Conservation (phyloP, 2,329 filamentous ascomycete genomes). For the Orbilia ellipsospora region DNA sequence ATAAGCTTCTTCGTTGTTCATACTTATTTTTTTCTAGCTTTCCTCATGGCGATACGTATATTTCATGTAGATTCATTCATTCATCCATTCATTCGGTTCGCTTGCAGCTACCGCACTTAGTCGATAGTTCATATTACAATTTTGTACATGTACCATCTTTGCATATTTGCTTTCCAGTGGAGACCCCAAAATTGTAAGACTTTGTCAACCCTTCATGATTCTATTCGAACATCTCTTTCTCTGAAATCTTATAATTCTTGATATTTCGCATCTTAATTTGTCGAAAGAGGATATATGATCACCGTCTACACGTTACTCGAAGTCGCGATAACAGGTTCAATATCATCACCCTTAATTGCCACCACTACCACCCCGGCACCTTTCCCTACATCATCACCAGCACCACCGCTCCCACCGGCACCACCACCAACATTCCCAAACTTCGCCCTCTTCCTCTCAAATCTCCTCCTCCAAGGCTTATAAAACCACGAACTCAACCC, state of each 20-base stretch:
- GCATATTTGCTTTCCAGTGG: no score
- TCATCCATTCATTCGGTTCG: slow-evolving; percentile 7
- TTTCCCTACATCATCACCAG: not conserved
- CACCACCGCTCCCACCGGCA: not conserved
- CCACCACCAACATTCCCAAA: slow-evolving; percentile 3
- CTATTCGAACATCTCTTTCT: no score
- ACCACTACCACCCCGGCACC: not conserved
- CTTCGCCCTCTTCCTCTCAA: slow-evolving; percentile 63
- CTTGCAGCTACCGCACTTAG: slow-evolving; percentile 29
- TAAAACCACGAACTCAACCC: slow-evolving; percentile 79
- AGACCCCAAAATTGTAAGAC: no score
- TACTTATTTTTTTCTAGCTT: slow-evolving; percentile 27
- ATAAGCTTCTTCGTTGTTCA: slow-evolving; percentile 34
- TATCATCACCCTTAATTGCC: slow-evolving; percentile 13
- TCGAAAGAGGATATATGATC: no score
- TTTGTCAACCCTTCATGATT: no score
- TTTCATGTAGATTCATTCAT: slow-evolving; percentile 39
- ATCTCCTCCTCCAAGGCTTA: slow-evolving; percentile 77
- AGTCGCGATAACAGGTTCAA: slow-evolving; percentile 30
- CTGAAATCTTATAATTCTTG: no score
- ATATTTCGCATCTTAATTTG: no score
- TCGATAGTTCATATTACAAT: slow-evolving; percentile 52
- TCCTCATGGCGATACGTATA: slow-evolving; percentile 12
- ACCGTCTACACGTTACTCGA: slow-evolving; percentile 32
- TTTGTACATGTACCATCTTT: slow-evolving; percentile 16